Conservation (phyloP, 305 asterid genomes). For the Fraxinus baroniana region DNA sequence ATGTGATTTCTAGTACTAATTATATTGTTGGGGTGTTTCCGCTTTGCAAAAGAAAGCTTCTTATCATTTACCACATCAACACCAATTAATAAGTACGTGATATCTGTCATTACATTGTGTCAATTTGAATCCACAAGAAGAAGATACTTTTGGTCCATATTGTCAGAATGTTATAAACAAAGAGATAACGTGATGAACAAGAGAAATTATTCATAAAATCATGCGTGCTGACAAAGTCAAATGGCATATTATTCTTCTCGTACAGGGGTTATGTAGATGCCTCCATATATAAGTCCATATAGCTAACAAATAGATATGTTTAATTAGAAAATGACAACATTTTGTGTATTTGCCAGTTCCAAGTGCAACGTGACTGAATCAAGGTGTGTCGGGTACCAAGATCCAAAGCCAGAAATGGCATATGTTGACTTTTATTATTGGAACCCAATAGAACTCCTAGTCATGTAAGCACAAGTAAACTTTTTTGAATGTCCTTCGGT, state of each 20-base stretch:
- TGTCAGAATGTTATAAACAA: neutral
- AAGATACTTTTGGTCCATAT: neutral
- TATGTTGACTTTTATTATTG: neutral
- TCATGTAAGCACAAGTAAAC: neutral
- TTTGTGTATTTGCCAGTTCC: neutral
- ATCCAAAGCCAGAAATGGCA: neutral
- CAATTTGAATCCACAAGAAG: neutral
- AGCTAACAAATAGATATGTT: neutral
- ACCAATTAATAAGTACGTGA: neutral
- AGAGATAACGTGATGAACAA: neutral
- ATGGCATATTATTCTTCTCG: neutral
- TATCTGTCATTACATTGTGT: neutral
- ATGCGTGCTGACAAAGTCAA: neutral
- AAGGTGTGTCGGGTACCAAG: neutral
- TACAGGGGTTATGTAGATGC: neutral
- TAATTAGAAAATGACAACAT: neutral
- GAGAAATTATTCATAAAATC: neutral
- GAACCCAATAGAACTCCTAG: neutral
- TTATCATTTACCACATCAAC: neutral
- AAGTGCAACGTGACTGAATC: neutral
- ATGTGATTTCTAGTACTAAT: neutral
- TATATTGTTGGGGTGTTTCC: neutral
- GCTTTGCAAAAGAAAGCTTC: neutral
- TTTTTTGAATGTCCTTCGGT: neutral
- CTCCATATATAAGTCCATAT: neutral